phyloP scores from a whole-genome alignment of 352 stramenopile genomes.

The Phytophthora megakarya region DNA sequence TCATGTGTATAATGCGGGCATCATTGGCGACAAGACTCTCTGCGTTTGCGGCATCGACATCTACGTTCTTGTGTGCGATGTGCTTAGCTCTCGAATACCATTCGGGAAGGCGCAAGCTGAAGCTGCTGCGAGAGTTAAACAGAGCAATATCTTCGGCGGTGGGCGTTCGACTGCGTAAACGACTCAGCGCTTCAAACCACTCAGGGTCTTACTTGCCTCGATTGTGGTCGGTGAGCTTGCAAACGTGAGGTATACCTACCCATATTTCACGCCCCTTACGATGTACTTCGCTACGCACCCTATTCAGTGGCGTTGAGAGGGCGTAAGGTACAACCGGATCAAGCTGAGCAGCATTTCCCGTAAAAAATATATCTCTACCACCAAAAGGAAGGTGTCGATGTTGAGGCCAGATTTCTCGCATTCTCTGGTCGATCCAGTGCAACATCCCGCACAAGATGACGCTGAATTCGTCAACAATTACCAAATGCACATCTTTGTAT shows the following conservation, averaged over 20 bases:
- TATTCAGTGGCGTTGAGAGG: neutral
- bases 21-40: neutral
- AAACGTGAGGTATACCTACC: neutral
- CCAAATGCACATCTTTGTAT: slow-evolving; percentile 1
- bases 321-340: slow-evolving; percentile 1
- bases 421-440: slow-evolving; percentile 11
- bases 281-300: neutral
- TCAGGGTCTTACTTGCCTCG: neutral
- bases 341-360: slow-evolving; percentile 1
- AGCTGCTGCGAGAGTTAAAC: neutral
- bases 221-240: slow-evolving; percentile 1
- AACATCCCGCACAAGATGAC: slow-evolving; percentile 2
- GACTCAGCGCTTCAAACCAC: neutral
- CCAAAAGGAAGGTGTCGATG: neutral
- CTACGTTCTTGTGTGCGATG: slow-evolving; percentile 1
- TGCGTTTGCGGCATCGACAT: neutral
- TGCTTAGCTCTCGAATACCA: neutral
- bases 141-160: neutral
- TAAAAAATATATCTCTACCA: slow-evolving; percentile 8
- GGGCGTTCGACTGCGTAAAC: neutral
- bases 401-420: slow-evolving; percentile 7
- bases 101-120: neutral
- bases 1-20: neutral
- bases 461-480: slow-evolving; percentile 7
- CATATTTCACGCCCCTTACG: neutral